Percentiles rank a stretch among this genome's conserved stretches.
phyloP scores from a whole-genome alignment of 2,329 filamentous ascomycete species.

The Daldinia eschscholtzii region DNA sequence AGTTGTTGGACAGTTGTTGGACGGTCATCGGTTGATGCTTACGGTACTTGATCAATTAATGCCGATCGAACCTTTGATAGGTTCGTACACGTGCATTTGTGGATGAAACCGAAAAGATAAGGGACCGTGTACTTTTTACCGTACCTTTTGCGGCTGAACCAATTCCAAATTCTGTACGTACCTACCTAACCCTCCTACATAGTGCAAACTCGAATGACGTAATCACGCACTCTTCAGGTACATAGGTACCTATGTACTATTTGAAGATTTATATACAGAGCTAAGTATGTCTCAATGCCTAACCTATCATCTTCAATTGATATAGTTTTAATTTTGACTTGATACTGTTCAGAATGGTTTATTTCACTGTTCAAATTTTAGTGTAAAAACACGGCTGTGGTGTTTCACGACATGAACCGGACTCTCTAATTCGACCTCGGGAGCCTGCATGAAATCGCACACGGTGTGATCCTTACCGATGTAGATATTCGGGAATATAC shows the following conservation, averaged over 20 bases:
- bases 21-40: conserved; percentile 12
- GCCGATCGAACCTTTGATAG: background rate
- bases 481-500: too few relatives aligned
- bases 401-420: too few relatives aligned
- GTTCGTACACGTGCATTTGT: conserved; percentile 5
- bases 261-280: background rate
- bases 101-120: background rate
- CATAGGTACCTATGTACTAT: background rate
- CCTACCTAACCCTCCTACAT: conserved; percentile 1
- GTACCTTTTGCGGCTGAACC: conserved; percentile 6
- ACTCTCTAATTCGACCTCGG: too few relatives aligned
- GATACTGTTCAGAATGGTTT: too few relatives aligned
- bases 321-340: too few relatives aligned
- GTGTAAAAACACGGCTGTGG: too few relatives aligned
- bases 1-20: background rate
- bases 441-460: too few relatives aligned
- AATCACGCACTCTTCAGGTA: background rate
- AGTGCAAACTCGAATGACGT: background rate
- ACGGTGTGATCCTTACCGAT: too few relatives aligned
- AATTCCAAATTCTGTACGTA: background rate
- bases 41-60: background rate
- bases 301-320: too few relatives aligned
- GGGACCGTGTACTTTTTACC: too few relatives aligned
- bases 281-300: too few relatives aligned
- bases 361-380: too few relatives aligned